Percentiles rank a stretch among this genome's conserved stretches.
Evolutionary conservation across 352 stramenopile species (phyloP).

Genomic region (Thalassiosira hispida): DNA sequence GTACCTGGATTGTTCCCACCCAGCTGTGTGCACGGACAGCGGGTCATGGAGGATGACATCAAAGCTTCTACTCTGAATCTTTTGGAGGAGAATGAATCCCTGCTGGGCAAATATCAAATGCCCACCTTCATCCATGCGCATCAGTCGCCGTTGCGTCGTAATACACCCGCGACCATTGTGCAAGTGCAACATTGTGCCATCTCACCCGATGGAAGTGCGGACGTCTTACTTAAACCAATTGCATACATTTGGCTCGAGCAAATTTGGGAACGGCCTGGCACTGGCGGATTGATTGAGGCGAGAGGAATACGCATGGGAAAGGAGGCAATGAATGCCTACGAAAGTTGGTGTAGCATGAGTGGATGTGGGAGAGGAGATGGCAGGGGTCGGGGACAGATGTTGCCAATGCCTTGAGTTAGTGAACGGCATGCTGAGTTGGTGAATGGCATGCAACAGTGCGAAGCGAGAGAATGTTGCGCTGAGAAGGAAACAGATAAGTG

Average conservation of each 20-base stretch:
- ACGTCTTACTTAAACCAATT: slow-evolving; percentile 66
- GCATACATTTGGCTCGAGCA: slow-evolving; percentile 66
- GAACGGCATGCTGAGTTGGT: neutral
- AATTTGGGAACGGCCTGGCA: slow-evolving; percentile 56
- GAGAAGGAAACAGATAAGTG: too few relatives aligned
- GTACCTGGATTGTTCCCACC: slow-evolving; percentile 37
- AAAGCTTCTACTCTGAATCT: slow-evolving; percentile 38
- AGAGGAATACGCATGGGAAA: slow-evolving; percentile 61
- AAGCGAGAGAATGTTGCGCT: too few relatives aligned
- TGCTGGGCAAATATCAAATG: slow-evolving; percentile 40
- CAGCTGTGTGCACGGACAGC: neutral
- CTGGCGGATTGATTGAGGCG: slow-evolving; percentile 64
- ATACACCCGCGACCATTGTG: slow-evolving; percentile 66
- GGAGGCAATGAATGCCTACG: slow-evolving; percentile 29
- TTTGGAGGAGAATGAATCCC: slow-evolving; percentile 43
- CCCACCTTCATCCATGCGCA: slow-evolving; percentile 71
- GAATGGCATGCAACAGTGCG: neutral
- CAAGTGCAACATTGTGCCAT: slow-evolving; percentile 60
- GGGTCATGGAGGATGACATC: slow-evolving; percentile 29
- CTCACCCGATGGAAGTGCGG: slow-evolving; percentile 61
- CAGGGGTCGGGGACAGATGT: slow-evolving; percentile 25
- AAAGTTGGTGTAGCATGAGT: slow-evolving; percentile 45
- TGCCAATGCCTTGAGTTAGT: slow-evolving; percentile 53
- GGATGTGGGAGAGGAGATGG: slow-evolving; percentile 46
- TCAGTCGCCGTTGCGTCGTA: slow-evolving; percentile 36